These are phyloP conservation scores for Diaporthe caulivora DNA, from an alignment of 2,329 filamentous ascomycete species.

Conservation along the genomic window DNA sequence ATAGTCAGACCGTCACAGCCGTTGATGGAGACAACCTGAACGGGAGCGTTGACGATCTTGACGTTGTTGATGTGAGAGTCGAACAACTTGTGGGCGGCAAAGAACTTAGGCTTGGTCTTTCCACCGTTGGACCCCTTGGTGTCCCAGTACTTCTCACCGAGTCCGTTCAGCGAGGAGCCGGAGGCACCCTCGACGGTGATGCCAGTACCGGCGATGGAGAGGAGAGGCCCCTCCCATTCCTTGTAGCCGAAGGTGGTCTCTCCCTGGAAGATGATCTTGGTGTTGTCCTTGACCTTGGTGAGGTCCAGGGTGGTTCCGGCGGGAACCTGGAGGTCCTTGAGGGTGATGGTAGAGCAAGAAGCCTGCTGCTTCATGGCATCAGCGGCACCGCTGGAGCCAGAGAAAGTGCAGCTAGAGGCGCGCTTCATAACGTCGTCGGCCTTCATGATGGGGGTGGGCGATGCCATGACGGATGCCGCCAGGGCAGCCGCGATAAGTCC, in stretches of 20 bases:
- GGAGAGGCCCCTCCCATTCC: conserved; percentile 74
- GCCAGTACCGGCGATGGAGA: conserved; percentile 68
- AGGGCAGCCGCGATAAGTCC: conserved; percentile 35
- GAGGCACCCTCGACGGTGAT: conserved; percentile 65
- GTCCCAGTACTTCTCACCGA: conserved; percentile 72
- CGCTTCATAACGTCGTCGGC: conserved; percentile 31
- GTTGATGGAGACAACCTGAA: conserved; percentile 64
- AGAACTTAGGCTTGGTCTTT: conserved; percentile 73
- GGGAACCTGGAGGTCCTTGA: conserved; percentile 66
- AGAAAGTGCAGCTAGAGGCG: conserved; percentile 64
- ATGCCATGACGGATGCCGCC: conserved; percentile 36
- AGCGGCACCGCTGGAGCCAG: conserved; percentile 54
- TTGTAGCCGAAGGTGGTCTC: conserved; percentile 75
- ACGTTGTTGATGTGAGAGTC: conserved; percentile 61
- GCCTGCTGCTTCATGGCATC: conserved; percentile 60
- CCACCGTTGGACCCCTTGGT: conserved; percentile 69
- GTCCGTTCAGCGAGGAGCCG: conserved; percentile 67
- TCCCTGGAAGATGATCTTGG: conserved; percentile 72
- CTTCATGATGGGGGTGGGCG: conserved; percentile 31
- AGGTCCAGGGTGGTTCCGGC: conserved; percentile 70
- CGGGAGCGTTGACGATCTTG: conserved; percentile 66
- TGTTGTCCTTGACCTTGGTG: conserved; percentile 57
- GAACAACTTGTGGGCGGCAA: conserved; percentile 64
- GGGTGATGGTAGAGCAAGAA: conserved; percentile 64
- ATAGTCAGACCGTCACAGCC: conserved; percentile 58